Conservation (phyloP, 257 asterid species). For the Nicotiana knightiana region DNA sequence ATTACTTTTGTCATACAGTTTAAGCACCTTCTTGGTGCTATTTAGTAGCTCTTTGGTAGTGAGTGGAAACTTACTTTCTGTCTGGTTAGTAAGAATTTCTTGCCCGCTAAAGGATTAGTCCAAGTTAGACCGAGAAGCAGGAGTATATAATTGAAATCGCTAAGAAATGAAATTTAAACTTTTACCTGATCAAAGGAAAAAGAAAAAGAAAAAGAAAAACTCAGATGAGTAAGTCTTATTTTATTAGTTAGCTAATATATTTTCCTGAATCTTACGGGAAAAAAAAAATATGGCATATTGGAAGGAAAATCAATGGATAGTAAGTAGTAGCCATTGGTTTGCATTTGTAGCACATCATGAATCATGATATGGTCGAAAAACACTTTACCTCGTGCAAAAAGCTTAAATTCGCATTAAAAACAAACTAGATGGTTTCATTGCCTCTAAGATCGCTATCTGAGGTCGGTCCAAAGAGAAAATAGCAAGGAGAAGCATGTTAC, state of each 20-base stretch:
- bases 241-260: too few species aligned
- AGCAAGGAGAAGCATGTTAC: neutral
- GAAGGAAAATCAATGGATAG: neutral
- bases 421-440: neutral
- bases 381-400: neutral
- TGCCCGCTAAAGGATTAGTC: too few species aligned
- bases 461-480: neutral
- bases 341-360: neutral
- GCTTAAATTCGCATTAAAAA: neutral
- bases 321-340: neutral
- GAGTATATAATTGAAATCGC: too few species aligned
- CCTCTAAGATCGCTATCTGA: neutral
- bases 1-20: neutral
- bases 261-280: neutral
- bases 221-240: neutral
- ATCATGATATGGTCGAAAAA: neutral
- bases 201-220: neutral
- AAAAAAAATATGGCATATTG: neutral
- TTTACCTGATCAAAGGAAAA: neutral
- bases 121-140: too few species aligned
- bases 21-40: neutral
- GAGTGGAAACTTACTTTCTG: too few species aligned
- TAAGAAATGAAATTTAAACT: neutral
- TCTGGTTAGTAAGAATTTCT: too few species aligned
- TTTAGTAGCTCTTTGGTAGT: too few species aligned